phyloP scores from a whole-genome alignment of 352 stramenopile genomes.

The Lagenidium giganteum region DNA sequence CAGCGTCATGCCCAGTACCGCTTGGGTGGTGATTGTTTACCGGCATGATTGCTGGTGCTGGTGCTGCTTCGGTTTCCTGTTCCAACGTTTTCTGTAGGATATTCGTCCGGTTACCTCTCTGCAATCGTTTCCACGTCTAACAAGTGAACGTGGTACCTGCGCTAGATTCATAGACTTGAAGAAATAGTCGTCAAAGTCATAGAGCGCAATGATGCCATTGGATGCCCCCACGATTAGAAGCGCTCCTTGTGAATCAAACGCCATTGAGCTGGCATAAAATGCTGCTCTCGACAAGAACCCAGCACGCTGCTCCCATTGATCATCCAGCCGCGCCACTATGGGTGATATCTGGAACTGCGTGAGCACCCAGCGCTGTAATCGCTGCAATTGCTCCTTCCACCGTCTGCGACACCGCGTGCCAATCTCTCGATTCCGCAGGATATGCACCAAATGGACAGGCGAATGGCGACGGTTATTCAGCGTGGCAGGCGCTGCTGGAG shows the following conservation, averaged over 20 bases:
- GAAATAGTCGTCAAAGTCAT: slow-evolving; percentile 78
- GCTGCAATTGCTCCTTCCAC: slow-evolving; percentile 31
- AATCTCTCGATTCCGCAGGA: slow-evolving; percentile 42
- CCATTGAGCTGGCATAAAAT: slow-evolving; percentile 63
- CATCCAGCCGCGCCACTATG: slow-evolving; percentile 29
- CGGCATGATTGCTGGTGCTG: no score
- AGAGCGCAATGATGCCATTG: slow-evolving; percentile 66
- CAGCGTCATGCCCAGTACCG: no score
- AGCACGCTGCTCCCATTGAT: slow-evolving; percentile 34
- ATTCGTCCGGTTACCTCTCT: background rate
- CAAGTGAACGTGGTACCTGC: no score
- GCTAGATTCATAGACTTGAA: slow-evolving; percentile 49
- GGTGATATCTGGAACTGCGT: slow-evolving; percentile 38
- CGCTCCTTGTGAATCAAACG: slow-evolving; percentile 66
- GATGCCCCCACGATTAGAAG: slow-evolving; percentile 57
- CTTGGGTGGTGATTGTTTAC: no score
- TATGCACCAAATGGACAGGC: slow-evolving; percentile 21
- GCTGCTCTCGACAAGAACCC: slow-evolving; percentile 13
- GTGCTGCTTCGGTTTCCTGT: no score
- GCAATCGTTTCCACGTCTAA: background rate
- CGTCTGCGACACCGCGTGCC: slow-evolving; percentile 19
- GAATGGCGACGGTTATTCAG: slow-evolving; percentile 10
- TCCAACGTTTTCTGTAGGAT: no score
- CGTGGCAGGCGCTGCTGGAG: background rate
- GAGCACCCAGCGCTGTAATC: slow-evolving; percentile 49